Base-by-base conservation (phyloP, 2,329 filamentous ascomycete species). In the Colletotrichum magnum region DNA sequence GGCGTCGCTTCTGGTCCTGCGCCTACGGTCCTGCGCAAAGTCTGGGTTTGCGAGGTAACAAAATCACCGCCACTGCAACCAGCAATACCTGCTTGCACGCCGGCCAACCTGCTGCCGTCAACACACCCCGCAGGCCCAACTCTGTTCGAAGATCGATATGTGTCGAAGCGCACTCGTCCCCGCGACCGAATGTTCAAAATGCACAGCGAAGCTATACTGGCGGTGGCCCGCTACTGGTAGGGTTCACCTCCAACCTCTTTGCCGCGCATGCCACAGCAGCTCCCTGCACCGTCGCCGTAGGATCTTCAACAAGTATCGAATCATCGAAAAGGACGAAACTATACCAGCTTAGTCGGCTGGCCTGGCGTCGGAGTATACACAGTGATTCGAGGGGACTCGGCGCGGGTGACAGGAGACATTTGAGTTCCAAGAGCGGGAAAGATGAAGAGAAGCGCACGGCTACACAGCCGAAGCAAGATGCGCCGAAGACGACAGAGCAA, bases 201-300 rank as follows among this genome's bases (percentile, higher is more conserved):
- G 79, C 84, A 26, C 84, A 83, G 12, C 83, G 82, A 68, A 86
- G 84, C 74, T 87, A 87, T 74, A 85, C 86, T 41, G 88, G 87
- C 1, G 85, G 87, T 26, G 84, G 87, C 6, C 79, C 89, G 43
- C 78, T 89, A 28, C 82, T 89, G 16, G 75, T 88, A 58, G 84
- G 86, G 18, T 73, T 83, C 41, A 73, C 77, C 53, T 78, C 78
- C 64, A 80, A 84, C 24, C 79, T 78, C 4, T 78, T 80, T 3
- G 77, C 81, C 9, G 77, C 82, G 3, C 77, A 78, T 39, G 75
- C 81, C 0, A 79, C 81, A n/a, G 78, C 80, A 18, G 77, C 79
- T 18, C 79, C 80, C 62, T 84, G 82, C 72, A 77, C 79, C 13
- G 77, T 79, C 4, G 81, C 78, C 1, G 78, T 80, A 21, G 82